Evolutionary conservation across 371 early-diverging fungal genomes (phyloP).

Genomic region (Apophysomyces variabilis): DNA sequence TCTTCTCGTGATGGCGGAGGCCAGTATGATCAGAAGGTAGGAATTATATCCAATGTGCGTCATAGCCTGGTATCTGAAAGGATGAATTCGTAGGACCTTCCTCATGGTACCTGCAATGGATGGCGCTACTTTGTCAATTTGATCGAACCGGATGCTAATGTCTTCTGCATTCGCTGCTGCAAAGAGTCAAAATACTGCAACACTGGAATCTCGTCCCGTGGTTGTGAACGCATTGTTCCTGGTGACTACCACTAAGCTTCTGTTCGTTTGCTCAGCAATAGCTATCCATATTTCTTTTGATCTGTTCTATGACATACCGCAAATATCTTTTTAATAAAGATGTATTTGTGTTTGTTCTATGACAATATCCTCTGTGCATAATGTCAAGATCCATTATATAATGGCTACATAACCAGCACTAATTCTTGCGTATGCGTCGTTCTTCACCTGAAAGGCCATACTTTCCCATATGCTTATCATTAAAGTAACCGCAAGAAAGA

Average conservation of each 20-base stretch:
- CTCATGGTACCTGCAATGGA: slow-evolving; percentile 30
- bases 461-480: too few relatives aligned
- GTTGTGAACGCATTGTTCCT: slow-evolving; percentile 40
- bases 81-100: slow-evolving; percentile 19
- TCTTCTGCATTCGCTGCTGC: slow-evolving; percentile 53
- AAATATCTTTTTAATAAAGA: neutral
- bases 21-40: slow-evolving; percentile 44
- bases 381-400: too few relatives aligned
- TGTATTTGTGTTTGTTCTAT: too few relatives aligned
- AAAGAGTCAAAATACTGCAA: slow-evolving; percentile 36
- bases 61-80: neutral
- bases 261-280: neutral
- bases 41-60: neutral
- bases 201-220: slow-evolving; percentile 30
- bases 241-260: slow-evolving; percentile 34
- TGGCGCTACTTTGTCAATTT: slow-evolving; percentile 44
- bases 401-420: too few relatives aligned
- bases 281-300: neutral
- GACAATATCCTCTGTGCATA: too few relatives aligned
- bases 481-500: too few relatives aligned
- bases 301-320: neutral
- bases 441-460: too few relatives aligned
- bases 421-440: too few relatives aligned
- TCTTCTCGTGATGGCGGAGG: slow-evolving; percentile 52
- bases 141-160: slow-evolving; percentile 39